These are phyloP conservation scores for Thermochaetoides thermophila DNA, from an alignment of 495 filamentous ascomycete species.

Conservation along the genomic window DNA sequence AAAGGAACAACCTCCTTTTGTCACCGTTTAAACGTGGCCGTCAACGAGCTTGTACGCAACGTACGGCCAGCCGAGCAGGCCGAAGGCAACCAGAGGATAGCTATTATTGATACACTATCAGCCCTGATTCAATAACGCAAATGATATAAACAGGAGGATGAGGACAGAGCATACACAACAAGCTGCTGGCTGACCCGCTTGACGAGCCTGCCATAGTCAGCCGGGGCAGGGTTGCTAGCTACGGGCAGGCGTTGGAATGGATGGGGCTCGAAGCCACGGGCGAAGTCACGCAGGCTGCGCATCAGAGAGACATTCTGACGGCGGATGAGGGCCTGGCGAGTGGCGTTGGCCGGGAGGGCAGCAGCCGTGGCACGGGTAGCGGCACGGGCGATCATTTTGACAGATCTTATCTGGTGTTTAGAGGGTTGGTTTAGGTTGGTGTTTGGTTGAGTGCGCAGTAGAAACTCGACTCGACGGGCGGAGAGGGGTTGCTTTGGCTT, in stretches of 20 bases:
- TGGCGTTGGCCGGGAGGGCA: slow-evolving; percentile 5
- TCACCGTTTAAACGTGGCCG: neutral
- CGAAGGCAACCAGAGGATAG: slow-evolving; percentile 1
- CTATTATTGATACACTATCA: neutral
- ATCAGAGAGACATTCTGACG: slow-evolving; percentile 14
- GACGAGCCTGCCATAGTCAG: slow-evolving; percentile 15
- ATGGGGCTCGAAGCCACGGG: slow-evolving; percentile 19
- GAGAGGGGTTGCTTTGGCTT: too few species aligned
- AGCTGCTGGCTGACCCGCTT: slow-evolving; percentile 5
- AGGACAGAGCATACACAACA: slow-evolving; percentile 13
- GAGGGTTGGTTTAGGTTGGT: neutral
- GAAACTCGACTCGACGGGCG: too few species aligned
- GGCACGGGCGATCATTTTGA: slow-evolving; percentile 13
- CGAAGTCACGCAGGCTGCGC: slow-evolving; percentile 14
- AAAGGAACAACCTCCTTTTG: neutral
- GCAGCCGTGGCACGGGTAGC: slow-evolving; percentile 2
- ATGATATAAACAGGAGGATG: too few species aligned
- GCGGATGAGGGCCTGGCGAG: neutral
- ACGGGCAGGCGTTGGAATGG: slow-evolving; percentile 21
- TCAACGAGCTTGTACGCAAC: neutral
- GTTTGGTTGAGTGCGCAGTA: neutral
- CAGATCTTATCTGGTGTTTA: slow-evolving; percentile 6
- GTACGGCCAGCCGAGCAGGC: slow-evolving; percentile 2
- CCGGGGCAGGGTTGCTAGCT: slow-evolving; percentile 5
- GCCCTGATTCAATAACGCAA: too few species aligned